Conservation (phyloP, 1,139 yeast species). For the Hanseniaspora uvarum region DNA sequence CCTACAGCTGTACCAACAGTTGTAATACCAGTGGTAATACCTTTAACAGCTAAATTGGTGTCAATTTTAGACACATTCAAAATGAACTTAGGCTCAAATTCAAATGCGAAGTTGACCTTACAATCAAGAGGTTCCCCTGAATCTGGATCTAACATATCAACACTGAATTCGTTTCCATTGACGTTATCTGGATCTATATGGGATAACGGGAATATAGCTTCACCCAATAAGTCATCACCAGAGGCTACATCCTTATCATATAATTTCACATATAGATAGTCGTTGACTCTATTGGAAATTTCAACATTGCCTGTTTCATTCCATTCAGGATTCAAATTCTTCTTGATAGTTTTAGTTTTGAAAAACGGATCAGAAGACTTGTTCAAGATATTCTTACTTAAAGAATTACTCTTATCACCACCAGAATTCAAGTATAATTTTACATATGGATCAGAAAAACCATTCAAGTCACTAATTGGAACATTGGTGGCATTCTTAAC, state of each 20-base stretch:
- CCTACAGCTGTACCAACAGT: slow-evolving; percentile 38
- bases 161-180: slow-evolving; percentile 36
- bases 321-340: slow-evolving; percentile 81
- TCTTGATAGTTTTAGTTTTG: slow-evolving; percentile 73
- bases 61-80: slow-evolving; percentile 31
- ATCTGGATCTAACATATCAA: slow-evolving; percentile 45
- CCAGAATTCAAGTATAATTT: slow-evolving; percentile 48
- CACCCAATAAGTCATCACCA: slow-evolving; percentile 71
- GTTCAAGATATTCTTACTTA: slow-evolving; percentile 62
- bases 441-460: slow-evolving; percentile 86
- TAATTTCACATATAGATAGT: slow-evolving; percentile 48
- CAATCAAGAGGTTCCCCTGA: slow-evolving; percentile 43
- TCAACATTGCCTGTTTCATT: slow-evolving; percentile 48
- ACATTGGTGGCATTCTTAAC: slow-evolving; percentile 59
- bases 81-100: slow-evolving; percentile 63
- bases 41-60: slow-evolving; percentile 34
- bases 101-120: slow-evolving; percentile 44
- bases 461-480: slow-evolving; percentile 75
- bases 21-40: slow-evolving; percentile 34
- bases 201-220: slow-evolving; percentile 47
- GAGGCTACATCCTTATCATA: slow-evolving; percentile 92
- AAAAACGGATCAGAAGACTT: slow-evolving; percentile 53
- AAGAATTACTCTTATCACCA: slow-evolving; percentile 35
- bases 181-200: slow-evolving; percentile 51
- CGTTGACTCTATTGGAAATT: slow-evolving; percentile 51